Percentiles rank a stretch among this genome's conserved stretches.
Evolutionary conservation across 495 filamentous ascomycete genomes (phyloP).

Genomic region (Opeltia flavorubescens): DNA sequence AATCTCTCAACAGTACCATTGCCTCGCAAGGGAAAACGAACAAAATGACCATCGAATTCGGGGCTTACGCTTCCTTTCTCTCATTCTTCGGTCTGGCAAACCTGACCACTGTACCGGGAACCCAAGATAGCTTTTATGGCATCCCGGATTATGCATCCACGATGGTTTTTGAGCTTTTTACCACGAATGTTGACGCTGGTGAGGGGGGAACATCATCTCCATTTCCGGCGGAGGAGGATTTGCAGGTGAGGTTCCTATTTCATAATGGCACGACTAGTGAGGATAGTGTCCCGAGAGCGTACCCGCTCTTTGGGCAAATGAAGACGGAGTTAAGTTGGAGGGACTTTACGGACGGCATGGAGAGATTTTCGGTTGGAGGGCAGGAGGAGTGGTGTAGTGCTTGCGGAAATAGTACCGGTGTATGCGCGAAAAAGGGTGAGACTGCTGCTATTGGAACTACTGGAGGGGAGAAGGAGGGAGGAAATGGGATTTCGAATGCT

Average conservation of each 20-base stretch:
- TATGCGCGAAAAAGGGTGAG: constrained; percentile 16
- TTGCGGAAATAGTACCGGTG: constrained; percentile 30
- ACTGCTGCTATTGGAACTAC: constrained; percentile 10
- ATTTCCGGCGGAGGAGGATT: constrained; percentile 23
- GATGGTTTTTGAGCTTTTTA: constrained; percentile 41
- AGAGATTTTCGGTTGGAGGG: constrained; percentile 26
- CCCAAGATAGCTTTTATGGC: constrained; percentile 28
- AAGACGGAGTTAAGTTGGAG: constrained; percentile 25
- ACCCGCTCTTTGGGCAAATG: constrained; percentile 30
- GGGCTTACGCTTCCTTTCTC: constrained; percentile 34
- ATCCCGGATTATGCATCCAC: constrained; percentile 38
- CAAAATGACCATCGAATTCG: constrained; percentile 34
- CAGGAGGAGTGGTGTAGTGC: constrained; percentile 30
- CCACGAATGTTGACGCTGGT: constrained; percentile 18
- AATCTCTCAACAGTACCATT: constrained; percentile 31
- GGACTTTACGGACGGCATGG: constrained; percentile 27
- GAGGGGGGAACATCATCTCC: constrained; percentile 16
- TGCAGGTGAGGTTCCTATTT: constrained; percentile 39
- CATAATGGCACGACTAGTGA: constrained; percentile 33
- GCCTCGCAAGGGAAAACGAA: constrained; percentile 19
- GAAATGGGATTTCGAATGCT: constrained; percentile 22
- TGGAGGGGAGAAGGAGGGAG: neutral
- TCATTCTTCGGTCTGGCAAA: constrained; percentile 39
- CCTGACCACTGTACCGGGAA: constrained; percentile 15
- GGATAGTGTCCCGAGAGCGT: constrained; percentile 17